Evolutionary conservation across 2,329 filamentous ascomycete species (phyloP), one percentile per base, ranked within the genome.

Genomic region (Rugonectria rugulosa): DNA sequence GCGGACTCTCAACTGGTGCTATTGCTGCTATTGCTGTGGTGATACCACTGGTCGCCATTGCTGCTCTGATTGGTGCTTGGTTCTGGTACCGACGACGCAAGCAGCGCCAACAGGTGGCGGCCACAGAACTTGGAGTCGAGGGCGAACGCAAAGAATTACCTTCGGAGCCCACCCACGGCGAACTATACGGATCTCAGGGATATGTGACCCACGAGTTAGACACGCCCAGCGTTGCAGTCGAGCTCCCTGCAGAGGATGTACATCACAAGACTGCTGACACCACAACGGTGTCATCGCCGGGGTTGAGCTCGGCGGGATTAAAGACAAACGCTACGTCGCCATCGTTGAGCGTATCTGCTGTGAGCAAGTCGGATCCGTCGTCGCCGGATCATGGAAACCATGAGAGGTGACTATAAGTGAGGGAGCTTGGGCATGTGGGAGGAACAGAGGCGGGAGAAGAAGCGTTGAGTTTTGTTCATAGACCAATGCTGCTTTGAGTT

Each of bases 11-110:
- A 3, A 64, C 63, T 2, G 68, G 65, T 7, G 68, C 61, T 24
- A 65, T 58, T 24, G 47, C 62, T 2, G 69, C 66, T 8, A 68
- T 75, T 23, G 73, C 65, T 4, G 63, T 75, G 1, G 61, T 64
- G 5, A 56, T 75, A 32, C 71, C 72, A 0, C 15, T 72, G 0
- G 63, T 68, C 3, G 54, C 66, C 14, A 55, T 75, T 11, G 64
- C 61, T 2, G 24, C 66, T 5, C 42, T 68, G 5, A 51, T 61
- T 0, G 66, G 60, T 3, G 51, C 63, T 6, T 69, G 73, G 47
- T 52, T 73, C 41, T 68, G 64, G 61, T 69, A 66, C 54, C 62
- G 71, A 15, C 64, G 68, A n/a, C 65, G 59, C 43, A 59, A 57
- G 51, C 47, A 54, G 19, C 60, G 34, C 19, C 15, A 37, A 24